Evolutionary conservation across 2,329 filamentous ascomycete species (phyloP), one percentile per base, ranked within the genome.

Genomic region (Botrytis deweyae): DNA sequence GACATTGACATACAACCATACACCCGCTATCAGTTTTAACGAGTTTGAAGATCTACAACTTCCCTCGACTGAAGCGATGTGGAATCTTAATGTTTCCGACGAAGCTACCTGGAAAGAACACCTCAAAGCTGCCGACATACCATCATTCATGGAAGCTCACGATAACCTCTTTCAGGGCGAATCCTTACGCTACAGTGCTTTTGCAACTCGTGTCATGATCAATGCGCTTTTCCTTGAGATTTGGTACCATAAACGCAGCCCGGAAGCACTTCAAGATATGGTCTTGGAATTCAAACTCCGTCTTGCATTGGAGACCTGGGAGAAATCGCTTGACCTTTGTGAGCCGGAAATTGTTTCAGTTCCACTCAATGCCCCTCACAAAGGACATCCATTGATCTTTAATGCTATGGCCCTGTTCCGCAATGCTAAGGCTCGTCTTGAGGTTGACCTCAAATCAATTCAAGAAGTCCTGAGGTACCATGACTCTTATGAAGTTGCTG

Each of bases 241-340:
- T 4, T 99, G 96, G 96, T 97, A 97, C 81, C 94, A 98, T 86
- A 98, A 98, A 88, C 93, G 96, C 81, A 98, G 94, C 82, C 95
- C 95, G n/a, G 95, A 98, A 82, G 95, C 95, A 69, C 87, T 98
- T 59, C 96, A 98, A 84, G 95, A 98, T 81, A 95, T 98, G 58
- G 95, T 98, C 63, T 97, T 95, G 5, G 96, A 98, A 84, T 98
- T 97, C 88, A 98, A 98, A 87, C 91, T 99, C 75, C 91, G 96
- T 73, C 89, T 98, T 71, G 96, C 96, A 69, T 87, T 99, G 72
- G 95, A 98, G 85, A 98, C 95, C n/a, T 99, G 96, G 96, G 94
- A 98, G 86, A 97, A 93, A 84, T 98, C 95, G 59, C 89, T 98
- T 36, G 94, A 97, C 73, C 88, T 97, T 75, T 98, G 95, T 82